Conservation (phyloP, 2,329 filamentous ascomycete genomes). For the Aspergillus hortae region DNA sequence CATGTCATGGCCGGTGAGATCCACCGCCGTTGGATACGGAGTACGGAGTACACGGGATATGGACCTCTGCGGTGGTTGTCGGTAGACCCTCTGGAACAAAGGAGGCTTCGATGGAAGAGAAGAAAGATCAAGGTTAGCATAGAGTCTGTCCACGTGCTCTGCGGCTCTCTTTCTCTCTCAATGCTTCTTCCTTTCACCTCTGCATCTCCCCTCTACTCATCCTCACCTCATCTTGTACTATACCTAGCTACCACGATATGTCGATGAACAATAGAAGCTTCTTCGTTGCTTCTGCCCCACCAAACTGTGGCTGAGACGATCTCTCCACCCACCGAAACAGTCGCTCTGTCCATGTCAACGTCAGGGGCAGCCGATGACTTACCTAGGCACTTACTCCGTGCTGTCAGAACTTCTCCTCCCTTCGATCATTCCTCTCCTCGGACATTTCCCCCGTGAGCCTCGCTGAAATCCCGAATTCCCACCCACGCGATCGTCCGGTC, state of each 20-base stretch:
- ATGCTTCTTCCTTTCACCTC: neutral
- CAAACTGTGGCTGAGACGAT: conserved; percentile 11
- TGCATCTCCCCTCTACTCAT: neutral
- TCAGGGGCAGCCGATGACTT: neutral
- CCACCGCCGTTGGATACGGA: neutral
- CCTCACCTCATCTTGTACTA: neutral
- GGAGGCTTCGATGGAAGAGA: neutral
- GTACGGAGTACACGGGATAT: no score
- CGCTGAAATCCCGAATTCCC: neutral
- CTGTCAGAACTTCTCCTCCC: neutral
- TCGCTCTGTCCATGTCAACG: neutral
- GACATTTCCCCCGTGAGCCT: conserved; percentile 1
- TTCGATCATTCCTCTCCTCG: conserved; percentile 7
- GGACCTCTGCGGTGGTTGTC: no score
- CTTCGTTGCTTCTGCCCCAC: conserved; percentile 13
- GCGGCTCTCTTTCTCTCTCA: neutral
- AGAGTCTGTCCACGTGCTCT: neutral
- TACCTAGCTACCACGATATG: neutral
- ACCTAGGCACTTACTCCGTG: neutral
- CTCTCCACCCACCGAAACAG: conserved; percentile 16
- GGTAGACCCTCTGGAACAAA: no score
- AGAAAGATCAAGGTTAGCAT: neutral
- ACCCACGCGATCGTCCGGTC: conserved; percentile 7
- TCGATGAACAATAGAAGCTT: conserved; percentile 7
- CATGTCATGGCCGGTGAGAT: neutral